Evolutionary conservation across 129 eudicot species (phyloP).

Genomic region (Escallonia herrerae): DNA sequence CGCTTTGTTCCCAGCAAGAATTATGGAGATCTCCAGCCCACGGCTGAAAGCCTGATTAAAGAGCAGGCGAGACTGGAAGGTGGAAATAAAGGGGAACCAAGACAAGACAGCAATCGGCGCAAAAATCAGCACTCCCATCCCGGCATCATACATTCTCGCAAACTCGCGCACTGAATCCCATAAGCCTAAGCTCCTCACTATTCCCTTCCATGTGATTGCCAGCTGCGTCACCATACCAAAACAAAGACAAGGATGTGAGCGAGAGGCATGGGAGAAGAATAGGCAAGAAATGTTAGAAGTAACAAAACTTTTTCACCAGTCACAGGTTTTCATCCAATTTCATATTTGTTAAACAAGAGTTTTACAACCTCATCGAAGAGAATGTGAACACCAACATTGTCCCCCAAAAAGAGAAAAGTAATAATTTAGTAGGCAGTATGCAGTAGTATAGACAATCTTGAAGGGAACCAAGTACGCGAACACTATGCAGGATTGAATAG

Average conservation of each 20-base stretch:
- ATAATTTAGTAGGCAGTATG: no score
- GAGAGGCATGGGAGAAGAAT: no score
- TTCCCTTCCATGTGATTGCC: conserved; percentile 71
- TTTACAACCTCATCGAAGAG: no score
- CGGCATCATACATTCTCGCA: conserved; percentile 96
- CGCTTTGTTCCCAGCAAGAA: conserved; percentile 99
- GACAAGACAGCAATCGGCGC: conserved; percentile 90
- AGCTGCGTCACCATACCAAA: conserved; percentile 36
- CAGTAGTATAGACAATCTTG: no score
- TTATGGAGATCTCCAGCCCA: conserved; percentile 90
- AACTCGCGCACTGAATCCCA: conserved; percentile 95
- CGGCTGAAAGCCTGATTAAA: conserved; percentile 99
- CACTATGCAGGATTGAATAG: neutral
- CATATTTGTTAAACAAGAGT: no score
- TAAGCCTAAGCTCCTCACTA: conserved; percentile 62
- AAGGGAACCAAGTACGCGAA: neutral
- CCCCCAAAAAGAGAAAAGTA: no score
- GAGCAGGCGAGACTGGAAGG: conserved; percentile 95
- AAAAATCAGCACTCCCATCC: conserved; percentile 92
- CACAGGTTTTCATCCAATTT: no score
- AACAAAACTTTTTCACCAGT: no score
- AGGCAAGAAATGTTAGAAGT: no score
- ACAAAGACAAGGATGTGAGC: neutral
- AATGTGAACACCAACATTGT: no score
- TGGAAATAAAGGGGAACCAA: conserved; percentile 95